A percentile compares a stretch with the other conserved stretches of the same genome.
phyloP scores from a whole-genome alignment of 2,329 filamentous ascomycete species.

The Aspergillus japonicus region DNA sequence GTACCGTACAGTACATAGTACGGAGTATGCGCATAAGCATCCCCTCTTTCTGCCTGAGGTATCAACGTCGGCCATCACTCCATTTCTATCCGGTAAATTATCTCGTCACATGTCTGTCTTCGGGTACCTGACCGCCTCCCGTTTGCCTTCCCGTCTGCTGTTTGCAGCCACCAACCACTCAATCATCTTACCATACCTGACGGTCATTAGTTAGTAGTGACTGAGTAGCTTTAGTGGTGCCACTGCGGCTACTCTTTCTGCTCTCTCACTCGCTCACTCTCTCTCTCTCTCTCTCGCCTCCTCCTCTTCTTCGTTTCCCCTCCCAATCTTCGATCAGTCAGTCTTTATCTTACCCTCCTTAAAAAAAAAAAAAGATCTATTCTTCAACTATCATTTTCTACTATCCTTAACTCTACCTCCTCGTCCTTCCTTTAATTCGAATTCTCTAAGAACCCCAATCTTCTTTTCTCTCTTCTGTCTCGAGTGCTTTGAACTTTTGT shows the following conservation, averaged over 20 bases:
- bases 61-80: neutral
- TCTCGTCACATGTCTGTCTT: neutral
- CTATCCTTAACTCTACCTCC: neutral
- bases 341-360: neutral
- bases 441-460: neutral
- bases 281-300: slow-evolving; percentile 2
- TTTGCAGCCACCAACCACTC: slow-evolving; percentile 6
- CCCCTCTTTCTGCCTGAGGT: neutral
- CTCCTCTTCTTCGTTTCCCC: neutral
- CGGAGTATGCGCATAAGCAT: no score
- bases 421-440: neutral
- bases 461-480: neutral
- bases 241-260: slow-evolving; percentile 9
- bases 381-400: neutral
- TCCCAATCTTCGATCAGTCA: neutral
- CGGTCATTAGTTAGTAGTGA: neutral
- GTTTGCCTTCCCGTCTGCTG: neutral
- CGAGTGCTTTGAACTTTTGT: neutral
- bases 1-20: no score
- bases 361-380: slow-evolving; percentile 2
- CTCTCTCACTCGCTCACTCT: slow-evolving; percentile 8
- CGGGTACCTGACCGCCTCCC: neutral
- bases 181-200: neutral
- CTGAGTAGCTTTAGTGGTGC: slow-evolving; percentile 9
- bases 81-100: neutral